Base-by-base conservation (phyloP, 208 protist species). In the Trypanosoma brucei region DNA sequence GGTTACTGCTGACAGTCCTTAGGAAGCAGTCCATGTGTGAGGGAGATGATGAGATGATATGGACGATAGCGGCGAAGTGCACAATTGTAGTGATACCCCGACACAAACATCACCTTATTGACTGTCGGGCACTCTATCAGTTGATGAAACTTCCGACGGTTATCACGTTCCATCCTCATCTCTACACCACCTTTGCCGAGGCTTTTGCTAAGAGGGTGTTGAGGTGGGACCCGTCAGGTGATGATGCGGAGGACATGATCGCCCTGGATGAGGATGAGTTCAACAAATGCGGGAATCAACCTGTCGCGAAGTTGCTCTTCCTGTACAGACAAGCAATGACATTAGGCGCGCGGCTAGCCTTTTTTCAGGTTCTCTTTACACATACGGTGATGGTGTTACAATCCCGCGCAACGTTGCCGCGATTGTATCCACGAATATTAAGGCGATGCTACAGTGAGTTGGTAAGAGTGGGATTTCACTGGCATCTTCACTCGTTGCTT, bases 291-390 rank as follows among this genome's bases (percentile, higher is more conserved):
- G 85, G 85, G 34, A 70, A 65, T 45, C 68, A 55, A 9, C 78
- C 79, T 39, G 46, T 89, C 51, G 50, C 73, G 3, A 76, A 72
- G 35, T 70, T 92, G 22, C 56, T 88, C 14, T 63, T 58, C 14
- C 63, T 89, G 38, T 92, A 92, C 49, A 76, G 86, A 36, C 71
- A 83, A 51, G 72, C 76, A 48, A 78, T 63, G 62, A 88, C 83
- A 31, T 68, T 84, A 11, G 75, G 77, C 44, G 71, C 80, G 36
- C 75, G 83, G 9, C 67, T 78, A 38, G 69, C 83, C 4, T 77
- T 89, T 65, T 92, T 92, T 59, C 73, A 83, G 42, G n/a, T 92
- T 22, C 56, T 92, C n/a, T 84, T 92, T 62, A 81, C 80, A n/a
- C 79, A 77, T 55, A 75, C 75, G 2, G 76, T 75, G 30, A 61